Evolutionary conservation across 78 protist species (phyloP).

Genomic region (Bigelowiella natans): DNA sequence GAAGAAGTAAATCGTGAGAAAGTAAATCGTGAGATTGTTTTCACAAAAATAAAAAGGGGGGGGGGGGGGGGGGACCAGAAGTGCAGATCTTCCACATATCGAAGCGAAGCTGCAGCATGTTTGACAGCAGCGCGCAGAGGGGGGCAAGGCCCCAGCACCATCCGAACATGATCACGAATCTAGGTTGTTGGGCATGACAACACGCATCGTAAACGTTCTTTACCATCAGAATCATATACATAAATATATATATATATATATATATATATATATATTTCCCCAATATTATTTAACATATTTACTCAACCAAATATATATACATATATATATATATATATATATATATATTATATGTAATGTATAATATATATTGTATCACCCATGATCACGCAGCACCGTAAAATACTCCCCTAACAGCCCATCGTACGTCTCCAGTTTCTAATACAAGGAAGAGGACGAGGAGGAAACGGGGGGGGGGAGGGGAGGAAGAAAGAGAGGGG

Average conservation of each 20-base stretch:
- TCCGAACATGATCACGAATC: not conserved
- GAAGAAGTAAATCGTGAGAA: no score
- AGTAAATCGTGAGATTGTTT: no score
- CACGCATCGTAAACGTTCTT: not conserved
- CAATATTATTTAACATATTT: not conserved
- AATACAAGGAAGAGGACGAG: no score
- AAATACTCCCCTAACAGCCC: not conserved
- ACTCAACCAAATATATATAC: not conserved
- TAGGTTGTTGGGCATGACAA: not conserved
- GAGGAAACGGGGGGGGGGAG: no score
- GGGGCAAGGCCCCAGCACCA: not conserved
- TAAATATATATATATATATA: not conserved
- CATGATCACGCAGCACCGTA: not conserved
- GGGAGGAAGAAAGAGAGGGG: no score
- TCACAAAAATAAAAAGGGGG: no score
- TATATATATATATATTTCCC: not conserved
- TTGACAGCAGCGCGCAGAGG: not conserved
- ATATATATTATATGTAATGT: not conserved
- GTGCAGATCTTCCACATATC: not conserved
- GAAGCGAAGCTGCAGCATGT: not conserved
- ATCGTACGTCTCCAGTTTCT: not conserved
- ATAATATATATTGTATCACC: not conserved
- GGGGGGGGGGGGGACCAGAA: no score
- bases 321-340: not conserved
- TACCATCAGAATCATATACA: not conserved